Conservation (phyloP, 2,329 filamentous ascomycete genomes). For the Raffaelea deltoideospora region DNA sequence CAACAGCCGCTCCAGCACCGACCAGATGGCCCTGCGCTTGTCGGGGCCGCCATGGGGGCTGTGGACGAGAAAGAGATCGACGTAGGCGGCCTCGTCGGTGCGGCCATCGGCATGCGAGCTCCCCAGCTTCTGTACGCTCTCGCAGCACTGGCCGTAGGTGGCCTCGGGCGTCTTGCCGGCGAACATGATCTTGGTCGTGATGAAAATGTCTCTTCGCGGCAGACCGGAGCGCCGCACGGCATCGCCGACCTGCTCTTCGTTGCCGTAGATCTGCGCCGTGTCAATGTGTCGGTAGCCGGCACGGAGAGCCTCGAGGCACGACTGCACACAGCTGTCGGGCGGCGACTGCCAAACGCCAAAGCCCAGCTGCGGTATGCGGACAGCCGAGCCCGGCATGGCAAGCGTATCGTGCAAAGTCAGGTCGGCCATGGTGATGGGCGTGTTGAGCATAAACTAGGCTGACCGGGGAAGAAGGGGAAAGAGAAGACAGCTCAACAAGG, state of each 20-base stretch:
- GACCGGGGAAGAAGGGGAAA: no score
- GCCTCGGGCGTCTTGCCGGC: conserved; percentile 49
- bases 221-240: conserved; percentile 37
- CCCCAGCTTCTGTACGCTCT: conserved; percentile 45
- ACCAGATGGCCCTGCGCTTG: conserved; percentile 23
- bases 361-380: conserved; percentile 11
- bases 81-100: conserved; percentile 28
- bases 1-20: conserved; percentile 40
- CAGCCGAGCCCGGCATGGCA: neutral
- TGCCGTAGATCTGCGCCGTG: conserved; percentile 42
- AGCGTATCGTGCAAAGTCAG: no score
- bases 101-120: conserved; percentile 42
- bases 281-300: conserved; percentile 35
- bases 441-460: no score
- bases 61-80: conserved; percentile 8
- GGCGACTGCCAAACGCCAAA: conserved; percentile 26
- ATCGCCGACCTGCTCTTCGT: conserved; percentile 49
- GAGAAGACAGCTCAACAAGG: no score
- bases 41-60: conserved; percentile 1
- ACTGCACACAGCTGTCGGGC: conserved; percentile 20
- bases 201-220: conserved; percentile 25
- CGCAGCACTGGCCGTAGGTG: conserved; percentile 46
- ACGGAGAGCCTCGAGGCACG: conserved; percentile 21
- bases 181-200: conserved; percentile 46
- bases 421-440: no score